Evolutionary conservation across 2,329 filamentous ascomycete genomes (phyloP), one percentile per base, ranked within the genome.

Genomic region (Pseudonectria foliicola): DNA sequence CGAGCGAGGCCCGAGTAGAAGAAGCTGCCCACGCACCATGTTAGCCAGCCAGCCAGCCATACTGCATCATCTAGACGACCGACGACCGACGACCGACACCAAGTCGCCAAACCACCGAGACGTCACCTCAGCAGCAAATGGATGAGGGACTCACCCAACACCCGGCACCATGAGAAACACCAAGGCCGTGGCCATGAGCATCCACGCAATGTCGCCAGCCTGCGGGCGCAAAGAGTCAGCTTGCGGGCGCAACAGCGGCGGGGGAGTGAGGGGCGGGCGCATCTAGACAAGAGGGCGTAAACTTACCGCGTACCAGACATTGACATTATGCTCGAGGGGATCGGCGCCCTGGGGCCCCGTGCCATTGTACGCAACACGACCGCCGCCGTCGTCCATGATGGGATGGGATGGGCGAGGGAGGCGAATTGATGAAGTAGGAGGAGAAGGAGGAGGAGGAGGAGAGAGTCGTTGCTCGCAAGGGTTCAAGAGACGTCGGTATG

Each of bases 131-230:
- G 18, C 18, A 33, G 28, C 16, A 27, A 33, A 18, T 15, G 21
- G 25, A 15, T 29, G 28, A 33, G 36, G 29, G 40, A 62, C 70
- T 57, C 61, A 74, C 54, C 85, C 88, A 50, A 94, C 86, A 48
- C 88, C 88, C 3, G 88, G 88, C 64, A 94, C 87, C 88, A 94
- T 94, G 50, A 95, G 77, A 50, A 93, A 67, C 34, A 94, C 87
- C 34, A 95, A 72, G 6, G 85, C 87, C 2, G 86, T 88, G 18
- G 84, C 72, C 13, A 77, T 82, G 49, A 94, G 77, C 63, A 93
- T 79, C 83, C 84, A 94, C 37, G 79, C 82, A 45, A 93, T 83
- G 65, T 94, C 85, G 55, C 87, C 87, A 39, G 80, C 70, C 82
- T 87, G 33, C 14, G 15, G 26, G 26, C 14, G 27, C 31, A 29